phyloP scores from a whole-genome alignment of 192 early-diverging fungal genomes.

The Irineochytrium annulatum region DNA sequence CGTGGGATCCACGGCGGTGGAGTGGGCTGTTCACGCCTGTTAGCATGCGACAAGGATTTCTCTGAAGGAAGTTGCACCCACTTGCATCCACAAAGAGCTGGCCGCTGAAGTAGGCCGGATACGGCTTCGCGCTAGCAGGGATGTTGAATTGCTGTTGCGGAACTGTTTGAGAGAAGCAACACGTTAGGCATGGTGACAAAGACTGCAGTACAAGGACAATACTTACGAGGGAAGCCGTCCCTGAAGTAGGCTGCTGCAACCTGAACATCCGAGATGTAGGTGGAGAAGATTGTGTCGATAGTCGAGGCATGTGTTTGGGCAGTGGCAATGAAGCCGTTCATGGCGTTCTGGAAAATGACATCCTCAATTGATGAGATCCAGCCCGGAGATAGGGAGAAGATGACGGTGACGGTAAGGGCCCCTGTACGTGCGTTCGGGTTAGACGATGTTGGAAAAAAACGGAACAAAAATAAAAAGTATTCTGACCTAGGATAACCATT shows the following conservation, averaged over 20 bases:
- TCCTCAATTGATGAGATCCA: constrained; percentile 9
- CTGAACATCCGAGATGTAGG: constrained; percentile 6
- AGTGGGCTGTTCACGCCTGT: background rate
- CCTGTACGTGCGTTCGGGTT: background rate
- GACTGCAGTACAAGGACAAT: background rate
- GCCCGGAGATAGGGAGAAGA: constrained; percentile 5
- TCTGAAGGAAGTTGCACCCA: background rate
- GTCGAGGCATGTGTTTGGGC: constrained; percentile 4
- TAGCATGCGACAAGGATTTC: background rate
- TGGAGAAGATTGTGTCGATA: constrained; percentile 9
- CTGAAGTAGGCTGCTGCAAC: constrained; percentile 3
- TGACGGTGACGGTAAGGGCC: constrained; percentile 2
- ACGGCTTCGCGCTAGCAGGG: background rate
- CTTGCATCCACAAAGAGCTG: background rate
- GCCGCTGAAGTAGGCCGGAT: constrained; percentile 15
- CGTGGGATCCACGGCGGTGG: constrained; percentile 7
- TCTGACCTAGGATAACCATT: constrained; percentile 6
- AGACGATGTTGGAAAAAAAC: background rate
- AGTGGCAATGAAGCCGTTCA: background rate
- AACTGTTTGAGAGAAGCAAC: background rate
- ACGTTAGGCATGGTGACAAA: background rate
- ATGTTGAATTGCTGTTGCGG: too few species aligned
- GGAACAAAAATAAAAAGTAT: background rate
- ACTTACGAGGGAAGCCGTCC: constrained; percentile 4
- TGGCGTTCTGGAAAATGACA: background rate